phyloP scores from a whole-genome alignment of 805 yeast genomes.

The Sugiyamaella boreocaroliniensis region DNA sequence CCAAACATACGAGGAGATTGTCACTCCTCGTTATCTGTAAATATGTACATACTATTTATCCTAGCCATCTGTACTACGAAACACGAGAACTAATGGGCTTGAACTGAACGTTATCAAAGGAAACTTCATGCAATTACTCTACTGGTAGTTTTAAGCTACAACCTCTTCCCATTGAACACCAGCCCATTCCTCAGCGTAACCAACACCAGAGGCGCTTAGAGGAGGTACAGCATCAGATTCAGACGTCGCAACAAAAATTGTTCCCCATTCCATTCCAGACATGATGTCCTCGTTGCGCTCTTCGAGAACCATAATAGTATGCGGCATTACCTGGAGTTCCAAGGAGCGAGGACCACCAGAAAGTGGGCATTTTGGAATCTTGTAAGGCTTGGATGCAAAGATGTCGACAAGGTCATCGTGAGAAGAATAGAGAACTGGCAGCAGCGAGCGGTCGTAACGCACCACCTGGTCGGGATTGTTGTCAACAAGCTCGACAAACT shows the following conservation, averaged over 20 bases:
- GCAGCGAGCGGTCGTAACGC: conserved; percentile 63
- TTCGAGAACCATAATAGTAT: conserved; percentile 78
- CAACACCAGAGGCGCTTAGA: conserved; percentile 61
- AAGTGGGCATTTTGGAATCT: conserved; percentile 58
- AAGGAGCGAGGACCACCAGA: conserved; percentile 48
- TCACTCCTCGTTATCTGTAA: conserved; percentile 44
- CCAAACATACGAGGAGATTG: conserved; percentile 63
- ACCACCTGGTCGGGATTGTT: conserved; percentile 83
- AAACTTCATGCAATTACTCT: background rate
- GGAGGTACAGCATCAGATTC: conserved; percentile 53
- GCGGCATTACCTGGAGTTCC: conserved; percentile 93
- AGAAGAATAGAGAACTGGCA: conserved; percentile 66
- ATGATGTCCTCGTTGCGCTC: conserved; percentile 38
- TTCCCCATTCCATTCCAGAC: conserved; percentile 97
- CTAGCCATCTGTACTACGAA: background rate
- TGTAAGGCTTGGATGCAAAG: conserved; percentile 29
- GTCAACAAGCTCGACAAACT: conserved; percentile 66
- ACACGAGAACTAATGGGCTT: background rate
- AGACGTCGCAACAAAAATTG: conserved; percentile 72
- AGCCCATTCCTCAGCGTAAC: conserved; percentile 71
- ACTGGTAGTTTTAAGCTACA: background rate
- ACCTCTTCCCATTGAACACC: conserved; percentile 78
- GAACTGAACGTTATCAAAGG: too few species aligned
- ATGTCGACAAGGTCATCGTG: conserved; percentile 48
- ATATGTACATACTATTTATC: conserved; percentile 7